Base-by-base conservation (phyloP, 225 moss, liverwort and hornwort species). In the Marchantia polymorpha region DNA sequence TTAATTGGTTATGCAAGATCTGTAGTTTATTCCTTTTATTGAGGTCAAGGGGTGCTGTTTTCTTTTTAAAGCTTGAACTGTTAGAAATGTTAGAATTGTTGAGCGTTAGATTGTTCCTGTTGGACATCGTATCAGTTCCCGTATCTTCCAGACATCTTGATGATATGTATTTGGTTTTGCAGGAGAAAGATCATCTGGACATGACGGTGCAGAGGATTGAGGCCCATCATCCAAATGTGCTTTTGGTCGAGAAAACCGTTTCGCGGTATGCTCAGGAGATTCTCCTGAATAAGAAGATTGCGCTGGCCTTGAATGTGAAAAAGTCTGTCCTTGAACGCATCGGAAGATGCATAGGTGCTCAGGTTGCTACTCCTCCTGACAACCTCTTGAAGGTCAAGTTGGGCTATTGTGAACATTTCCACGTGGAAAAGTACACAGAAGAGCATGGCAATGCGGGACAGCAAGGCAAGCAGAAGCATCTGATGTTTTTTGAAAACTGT, bases 161-260 rank as follows among this genome's bases (percentile, higher is more conserved):
- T 58, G 17, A 22, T 10, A n/a, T 10, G 23, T 71, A 22, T n/a
- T 23, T 80, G 55, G 76, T 81, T 89, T 77, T 83, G 84, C 84
- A 90, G 96, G 96, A 97, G 88, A 90, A 84, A 77, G 96, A 94
- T 46, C 94, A 97, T 84, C 88, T 97, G 79, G 92, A 88, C 84
- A 97, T 97, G 96, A 92, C 96, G 77, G 96, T 97, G 79, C 90
- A 93, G 80, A 91, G 92, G 65, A 97, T 97, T 69, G 94, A 97
- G 84, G 92, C 93, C 77, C 93, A 93, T 67, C 92, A 91, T 65
- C 96, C 96, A 52, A 90, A 97, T 71, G 94, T 97, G 49, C 92
- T 97, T 51, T 81, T 97, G 48, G 96, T 94, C 85, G 96, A 97
- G 86, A 94, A 94, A 82, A 88, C 92, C 58, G 96, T 97, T 26